phyloP scores from a whole-genome alignment of 768 basidiomycete genomes.

The Mrakia blollopis region DNA sequence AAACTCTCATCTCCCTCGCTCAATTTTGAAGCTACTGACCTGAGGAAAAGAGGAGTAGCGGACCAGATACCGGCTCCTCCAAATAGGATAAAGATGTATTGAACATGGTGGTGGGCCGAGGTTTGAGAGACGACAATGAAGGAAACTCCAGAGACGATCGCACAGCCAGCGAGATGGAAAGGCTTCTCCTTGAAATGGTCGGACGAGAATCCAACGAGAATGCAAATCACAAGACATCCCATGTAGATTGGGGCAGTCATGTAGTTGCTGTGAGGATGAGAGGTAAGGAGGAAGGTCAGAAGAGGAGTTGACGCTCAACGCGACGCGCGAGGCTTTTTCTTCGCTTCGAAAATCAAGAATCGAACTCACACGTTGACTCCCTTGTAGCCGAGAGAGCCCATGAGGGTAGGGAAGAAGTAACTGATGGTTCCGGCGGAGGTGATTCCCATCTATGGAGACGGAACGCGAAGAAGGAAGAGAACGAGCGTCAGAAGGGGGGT shows the following conservation, averaged over 20 bases:
- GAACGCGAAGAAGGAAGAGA: neutral
- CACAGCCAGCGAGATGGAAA: neutral
- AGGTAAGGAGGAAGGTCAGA: neutral
- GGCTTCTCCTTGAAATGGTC: neutral
- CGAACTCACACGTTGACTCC: neutral
- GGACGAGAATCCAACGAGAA: neutral
- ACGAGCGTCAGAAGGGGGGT: too few species aligned
- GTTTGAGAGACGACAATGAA: neutral
- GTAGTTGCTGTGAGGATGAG: neutral
- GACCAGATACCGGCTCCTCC: neutral
- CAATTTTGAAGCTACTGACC: too few species aligned
- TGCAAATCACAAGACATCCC: neutral
- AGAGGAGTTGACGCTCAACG: neutral
- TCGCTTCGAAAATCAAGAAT: neutral
- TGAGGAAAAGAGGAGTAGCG: neutral
- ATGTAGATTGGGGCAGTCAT: neutral
- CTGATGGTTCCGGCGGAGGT: slow-evolving; percentile 1
- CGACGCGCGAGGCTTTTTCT: neutral
- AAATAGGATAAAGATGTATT: neutral
- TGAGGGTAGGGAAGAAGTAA: neutral
- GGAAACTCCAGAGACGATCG: neutral
- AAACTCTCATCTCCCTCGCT: too few species aligned
- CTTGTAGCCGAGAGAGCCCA: neutral
- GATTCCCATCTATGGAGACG: neutral
- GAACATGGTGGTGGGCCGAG: neutral